Conservation (phyloP, 352 stramenopile genomes). For the Salisapilia sapeloensis region DNA sequence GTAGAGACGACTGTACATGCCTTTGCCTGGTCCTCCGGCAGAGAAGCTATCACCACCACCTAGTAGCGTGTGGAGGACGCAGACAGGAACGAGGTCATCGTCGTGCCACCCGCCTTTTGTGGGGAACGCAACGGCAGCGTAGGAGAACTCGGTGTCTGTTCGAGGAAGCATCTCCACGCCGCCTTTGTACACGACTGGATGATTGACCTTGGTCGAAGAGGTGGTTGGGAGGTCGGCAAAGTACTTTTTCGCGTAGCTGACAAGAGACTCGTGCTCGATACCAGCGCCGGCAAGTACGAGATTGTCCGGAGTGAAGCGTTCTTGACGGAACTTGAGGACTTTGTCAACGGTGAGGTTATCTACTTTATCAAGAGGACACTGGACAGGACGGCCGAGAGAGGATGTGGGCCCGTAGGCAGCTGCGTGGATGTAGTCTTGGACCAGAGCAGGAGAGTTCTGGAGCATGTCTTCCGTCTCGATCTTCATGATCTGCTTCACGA, state of each 20-base stretch:
- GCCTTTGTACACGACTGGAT: conserved; percentile 46
- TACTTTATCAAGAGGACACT: conserved; percentile 72
- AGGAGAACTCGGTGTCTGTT: conserved; percentile 62
- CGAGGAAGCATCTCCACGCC: conserved; percentile 50
- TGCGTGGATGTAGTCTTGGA: conserved; percentile 75
- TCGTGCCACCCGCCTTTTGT: conserved; percentile 93
- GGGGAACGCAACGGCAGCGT: conserved; percentile 92
- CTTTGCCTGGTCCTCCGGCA: conserved; percentile 96
- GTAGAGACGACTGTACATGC: conserved; percentile 99
- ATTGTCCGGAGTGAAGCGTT: conserved; percentile 80
- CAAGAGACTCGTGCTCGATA: conserved; percentile 89
- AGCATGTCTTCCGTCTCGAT: conserved; percentile 89
- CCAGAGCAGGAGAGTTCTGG: conserved; percentile 66
- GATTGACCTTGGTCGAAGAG: conserved; percentile 10
- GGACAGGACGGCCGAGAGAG: conserved; percentile 60
- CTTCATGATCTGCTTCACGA: conserved; percentile 86
- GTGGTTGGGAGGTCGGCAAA: conserved; percentile 50
- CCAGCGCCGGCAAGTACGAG: conserved; percentile 87
- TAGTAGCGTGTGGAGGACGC: conserved; percentile 95
- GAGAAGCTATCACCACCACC: conserved; percentile 97
- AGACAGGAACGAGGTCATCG: conserved; percentile 90
- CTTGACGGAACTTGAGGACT: conserved; percentile 43
- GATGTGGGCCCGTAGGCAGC: conserved; percentile 68
- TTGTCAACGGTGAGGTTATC: conserved; percentile 49
- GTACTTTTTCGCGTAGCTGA: conserved; percentile 79